Evolutionary conservation across 805 yeast species (phyloP).

Genomic region (Saturnispora mendoncae): DNA sequence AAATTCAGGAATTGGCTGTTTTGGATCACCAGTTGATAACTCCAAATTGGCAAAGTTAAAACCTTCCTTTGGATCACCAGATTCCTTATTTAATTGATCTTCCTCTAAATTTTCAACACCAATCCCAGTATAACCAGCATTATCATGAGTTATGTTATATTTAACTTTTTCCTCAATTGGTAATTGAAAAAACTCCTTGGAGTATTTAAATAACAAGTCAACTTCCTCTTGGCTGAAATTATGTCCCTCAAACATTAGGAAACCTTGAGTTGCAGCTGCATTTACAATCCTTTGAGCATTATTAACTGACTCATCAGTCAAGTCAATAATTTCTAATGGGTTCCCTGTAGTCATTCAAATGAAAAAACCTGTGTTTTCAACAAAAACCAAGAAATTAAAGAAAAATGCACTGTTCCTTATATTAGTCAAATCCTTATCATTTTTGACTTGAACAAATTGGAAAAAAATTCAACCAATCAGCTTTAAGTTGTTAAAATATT

Average conservation of each 20-base stretch:
- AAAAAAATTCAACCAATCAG: no score
- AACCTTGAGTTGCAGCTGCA: slow-evolving; percentile 45
- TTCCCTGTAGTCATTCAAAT: background rate
- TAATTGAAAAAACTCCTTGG: slow-evolving; percentile 27
- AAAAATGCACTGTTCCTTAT: no score
- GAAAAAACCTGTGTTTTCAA: background rate
- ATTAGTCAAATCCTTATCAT: no score
- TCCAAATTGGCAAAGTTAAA: slow-evolving; percentile 56
- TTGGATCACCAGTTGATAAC: slow-evolving; percentile 38
- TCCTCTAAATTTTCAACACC: slow-evolving; percentile 37
- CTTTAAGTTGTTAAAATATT: no score
- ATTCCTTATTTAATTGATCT: slow-evolving; percentile 26
- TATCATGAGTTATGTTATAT: slow-evolving; percentile 42
- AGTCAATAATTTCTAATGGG: slow-evolving; percentile 39
- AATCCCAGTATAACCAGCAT: slow-evolving; percentile 35
- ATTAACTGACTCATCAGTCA: slow-evolving; percentile 24
- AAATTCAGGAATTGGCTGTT: slow-evolving; percentile 44
- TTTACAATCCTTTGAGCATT: slow-evolving; percentile 33
- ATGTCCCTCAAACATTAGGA: slow-evolving; percentile 45
- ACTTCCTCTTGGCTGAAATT: slow-evolving; percentile 38
- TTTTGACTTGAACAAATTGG: no score
- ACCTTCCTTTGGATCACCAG: slow-evolving; percentile 45
- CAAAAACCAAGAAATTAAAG: no score
- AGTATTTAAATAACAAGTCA: slow-evolving; percentile 18
- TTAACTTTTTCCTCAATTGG: slow-evolving; percentile 44